These are phyloP conservation scores for Fraxinus baroniana DNA, from an alignment of 305 asterid species.

Conservation along the genomic window DNA sequence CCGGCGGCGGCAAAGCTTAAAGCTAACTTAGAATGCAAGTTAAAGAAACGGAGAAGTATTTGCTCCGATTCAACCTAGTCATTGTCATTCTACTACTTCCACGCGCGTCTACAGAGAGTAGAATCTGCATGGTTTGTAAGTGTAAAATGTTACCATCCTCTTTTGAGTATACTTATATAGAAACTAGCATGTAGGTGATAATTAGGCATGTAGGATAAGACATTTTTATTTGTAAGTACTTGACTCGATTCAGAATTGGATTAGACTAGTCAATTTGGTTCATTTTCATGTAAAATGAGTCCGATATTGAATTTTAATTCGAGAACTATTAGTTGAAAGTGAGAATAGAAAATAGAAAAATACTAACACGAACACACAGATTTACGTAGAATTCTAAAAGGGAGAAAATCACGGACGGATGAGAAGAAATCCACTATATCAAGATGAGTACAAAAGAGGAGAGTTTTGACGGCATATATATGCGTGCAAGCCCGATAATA, in stretches of 20 bases:
- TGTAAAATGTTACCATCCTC: background rate
- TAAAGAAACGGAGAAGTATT: background rate
- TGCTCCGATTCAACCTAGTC: background rate
- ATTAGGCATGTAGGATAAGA: background rate
- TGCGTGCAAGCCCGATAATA: too few relatives aligned
- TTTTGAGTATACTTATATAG: background rate
- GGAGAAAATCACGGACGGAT: too few relatives aligned
- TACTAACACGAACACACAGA: too few relatives aligned
- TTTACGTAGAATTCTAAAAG: too few relatives aligned
- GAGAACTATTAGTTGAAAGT: too few relatives aligned
- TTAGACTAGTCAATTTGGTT: background rate
- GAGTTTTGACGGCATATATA: too few relatives aligned
- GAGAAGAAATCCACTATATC: too few relatives aligned
- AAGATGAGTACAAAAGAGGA: too few relatives aligned
- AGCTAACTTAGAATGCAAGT: conserved; percentile 57
- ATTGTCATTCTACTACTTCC: background rate
- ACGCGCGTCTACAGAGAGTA: conserved; percentile 31
- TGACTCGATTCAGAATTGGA: background rate
- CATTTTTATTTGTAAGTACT: background rate
- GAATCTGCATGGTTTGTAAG: conserved; percentile 12
- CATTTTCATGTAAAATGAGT: background rate
- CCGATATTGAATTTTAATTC: background rate
- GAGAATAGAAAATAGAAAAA: too few relatives aligned
- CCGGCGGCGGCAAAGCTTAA: conserved; percentile 70
- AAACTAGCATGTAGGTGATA: too few relatives aligned